Evolutionary conservation across 78 protist species (phyloP).

Genomic region (Dictyostelium purpureum): DNA sequence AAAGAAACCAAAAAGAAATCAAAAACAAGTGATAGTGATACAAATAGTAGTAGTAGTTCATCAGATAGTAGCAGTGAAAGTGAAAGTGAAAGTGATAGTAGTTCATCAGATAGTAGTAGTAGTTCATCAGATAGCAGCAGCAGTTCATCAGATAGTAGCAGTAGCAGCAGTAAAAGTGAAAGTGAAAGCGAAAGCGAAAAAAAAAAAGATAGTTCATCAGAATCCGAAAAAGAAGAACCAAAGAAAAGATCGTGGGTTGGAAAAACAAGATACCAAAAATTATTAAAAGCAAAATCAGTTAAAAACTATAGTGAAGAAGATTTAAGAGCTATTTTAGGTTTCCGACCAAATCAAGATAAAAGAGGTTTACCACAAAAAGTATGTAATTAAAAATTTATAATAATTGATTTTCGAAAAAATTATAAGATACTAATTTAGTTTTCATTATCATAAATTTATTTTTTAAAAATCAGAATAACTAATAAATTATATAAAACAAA

Average conservation of each 20-base stretch:
- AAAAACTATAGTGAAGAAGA: constrained; percentile 57
- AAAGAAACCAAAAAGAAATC: background rate
- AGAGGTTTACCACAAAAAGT: constrained; percentile 11
- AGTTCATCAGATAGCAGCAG: background rate
- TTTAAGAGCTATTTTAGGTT: constrained; percentile 57
- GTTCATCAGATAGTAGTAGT: too few relatives aligned
- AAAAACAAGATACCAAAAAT: constrained; percentile 58
- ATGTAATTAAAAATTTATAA: too few relatives aligned
- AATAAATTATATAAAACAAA: too few relatives aligned
- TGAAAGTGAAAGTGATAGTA: constrained; percentile 23
- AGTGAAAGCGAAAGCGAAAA: background rate
- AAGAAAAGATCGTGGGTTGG: constrained; percentile 5
- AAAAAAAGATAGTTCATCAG: background rate
- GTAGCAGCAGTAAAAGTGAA: constrained; percentile 38
- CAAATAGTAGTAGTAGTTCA: background rate
- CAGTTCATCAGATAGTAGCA: background rate
- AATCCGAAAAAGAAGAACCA: background rate
- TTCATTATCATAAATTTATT: too few relatives aligned
- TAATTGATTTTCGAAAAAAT: background rate
- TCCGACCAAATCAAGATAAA: constrained; percentile 39
- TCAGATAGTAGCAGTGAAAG: background rate
- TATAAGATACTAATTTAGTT: too few relatives aligned
- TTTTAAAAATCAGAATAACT: too few relatives aligned
- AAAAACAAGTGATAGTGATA: constrained; percentile 12
- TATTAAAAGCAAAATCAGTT: constrained; percentile 43